These are phyloP conservation scores for Euphorbia schlechtendalii DNA, from an alignment of 441 rosid species.

Conservation along the genomic window DNA sequence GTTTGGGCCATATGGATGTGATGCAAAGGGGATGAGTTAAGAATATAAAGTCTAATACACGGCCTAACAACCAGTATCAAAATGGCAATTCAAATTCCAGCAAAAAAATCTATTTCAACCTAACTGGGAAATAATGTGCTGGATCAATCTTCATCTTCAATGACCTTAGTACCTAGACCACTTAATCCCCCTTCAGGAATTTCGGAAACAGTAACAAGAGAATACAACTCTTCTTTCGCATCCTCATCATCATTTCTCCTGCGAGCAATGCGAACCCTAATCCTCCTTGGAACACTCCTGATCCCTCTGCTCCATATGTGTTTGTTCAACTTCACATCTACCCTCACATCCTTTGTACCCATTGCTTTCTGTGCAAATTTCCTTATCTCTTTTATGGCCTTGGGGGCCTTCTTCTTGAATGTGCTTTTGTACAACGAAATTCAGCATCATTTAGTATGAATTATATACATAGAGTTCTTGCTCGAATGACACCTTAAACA, in stretches of 20 bases:
- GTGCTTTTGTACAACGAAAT: slow-evolving; percentile 41
- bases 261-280: slow-evolving; percentile 81
- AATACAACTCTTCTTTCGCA: slow-evolving; percentile 89
- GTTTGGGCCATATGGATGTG: background rate
- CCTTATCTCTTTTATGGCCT: slow-evolving; percentile 87
- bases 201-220: slow-evolving; percentile 80
- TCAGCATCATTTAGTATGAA: background rate
- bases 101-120: slow-evolving; percentile 2
- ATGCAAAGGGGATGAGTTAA: background rate
- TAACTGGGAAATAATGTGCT: background rate
- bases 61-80: background rate
- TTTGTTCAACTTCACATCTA: slow-evolving; percentile 89
- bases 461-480: background rate
- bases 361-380: slow-evolving; percentile 86
- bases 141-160: slow-evolving; percentile 68
- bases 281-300: slow-evolving; percentile 81
- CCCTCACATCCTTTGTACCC: slow-evolving; percentile 93
- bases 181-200: slow-evolving; percentile 65
- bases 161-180: slow-evolving; percentile 74
- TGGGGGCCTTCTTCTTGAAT: slow-evolving; percentile 97
- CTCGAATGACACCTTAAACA: background rate
- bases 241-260: slow-evolving; percentile 92
- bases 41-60: background rate
- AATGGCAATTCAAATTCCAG: slow-evolving; percentile 5
- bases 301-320: slow-evolving; percentile 92